phyloP scores from a whole-genome alignment of 768 basidiomycete species.

The Boletus subparvulus region DNA sequence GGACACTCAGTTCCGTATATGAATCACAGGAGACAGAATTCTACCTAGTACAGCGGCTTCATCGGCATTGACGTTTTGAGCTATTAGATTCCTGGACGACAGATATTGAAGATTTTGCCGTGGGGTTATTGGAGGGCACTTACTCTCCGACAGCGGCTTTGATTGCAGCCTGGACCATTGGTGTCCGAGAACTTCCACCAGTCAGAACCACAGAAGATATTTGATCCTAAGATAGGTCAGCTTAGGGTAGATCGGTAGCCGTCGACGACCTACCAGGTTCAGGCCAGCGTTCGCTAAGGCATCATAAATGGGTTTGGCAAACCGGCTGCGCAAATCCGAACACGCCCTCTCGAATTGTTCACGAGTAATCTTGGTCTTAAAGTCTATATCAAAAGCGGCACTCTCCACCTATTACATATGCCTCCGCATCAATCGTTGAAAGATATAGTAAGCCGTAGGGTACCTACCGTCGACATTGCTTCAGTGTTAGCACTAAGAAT shows the following conservation, averaged over 20 bases:
- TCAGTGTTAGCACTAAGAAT: conserved; percentile 93
- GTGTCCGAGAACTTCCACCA: conserved; percentile 86
- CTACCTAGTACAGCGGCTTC: conserved; percentile 89
- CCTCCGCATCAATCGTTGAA: not conserved
- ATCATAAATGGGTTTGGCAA: conserved; percentile 70
- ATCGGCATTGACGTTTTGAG: conserved; percentile 94
- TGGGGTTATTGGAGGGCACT: conserved; percentile 27
- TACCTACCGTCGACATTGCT: conserved; percentile 63
- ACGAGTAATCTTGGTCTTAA: conserved; percentile 74
- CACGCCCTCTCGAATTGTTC: conserved; percentile 76
- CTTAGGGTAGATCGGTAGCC: not conserved
- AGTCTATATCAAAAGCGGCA: conserved; percentile 87
- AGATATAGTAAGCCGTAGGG: not conserved
- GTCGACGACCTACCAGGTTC: conserved; percentile 49
- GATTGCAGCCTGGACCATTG: conserved; percentile 87
- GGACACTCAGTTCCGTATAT: conserved; percentile 3
- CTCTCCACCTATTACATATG: conserved; percentile 70
- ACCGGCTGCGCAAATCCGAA: conserved; percentile 59
- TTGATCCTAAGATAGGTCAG: conserved; percentile 53
- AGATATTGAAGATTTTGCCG: not conserved
- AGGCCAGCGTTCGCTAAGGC: conserved; percentile 68
- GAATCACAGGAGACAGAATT: not conserved
- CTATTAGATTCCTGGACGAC: conserved; percentile 67
- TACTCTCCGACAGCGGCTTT: conserved; percentile 76
- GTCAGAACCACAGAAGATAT: conserved; percentile 89